A percentile compares a stretch with the other conserved stretches of the same genome.
These are phyloP conservation scores for Plantago lanceolata DNA, from an alignment of 305 asterid genomes.

Conservation along the genomic window DNA sequence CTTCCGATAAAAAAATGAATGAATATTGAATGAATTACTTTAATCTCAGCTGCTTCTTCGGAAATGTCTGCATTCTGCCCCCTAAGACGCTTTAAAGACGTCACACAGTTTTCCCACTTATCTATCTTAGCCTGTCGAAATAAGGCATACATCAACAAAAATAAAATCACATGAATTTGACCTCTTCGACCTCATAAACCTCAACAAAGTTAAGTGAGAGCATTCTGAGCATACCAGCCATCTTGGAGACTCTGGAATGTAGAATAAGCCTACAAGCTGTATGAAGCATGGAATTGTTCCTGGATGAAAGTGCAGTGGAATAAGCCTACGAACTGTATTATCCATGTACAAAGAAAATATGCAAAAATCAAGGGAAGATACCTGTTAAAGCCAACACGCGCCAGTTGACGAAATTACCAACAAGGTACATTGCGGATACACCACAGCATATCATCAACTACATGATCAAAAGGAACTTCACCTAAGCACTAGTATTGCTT, in stretches of 20 bases:
- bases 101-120: slow-evolving; percentile 40
- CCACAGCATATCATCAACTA: slow-evolving; percentile 62
- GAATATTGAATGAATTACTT: slow-evolving; percentile 32
- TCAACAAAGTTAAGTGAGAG: slow-evolving; percentile 5
- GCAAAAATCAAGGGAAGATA: slow-evolving; percentile 24
- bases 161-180: neutral
- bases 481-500: slow-evolving; percentile 15
- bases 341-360: neutral
- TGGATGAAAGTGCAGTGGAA: slow-evolving; percentile 27
- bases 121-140: slow-evolving; percentile 58
- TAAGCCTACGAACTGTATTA: too few species aligned
- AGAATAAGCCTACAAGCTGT: slow-evolving; percentile 51
- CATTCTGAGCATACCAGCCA: slow-evolving; percentile 80
- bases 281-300: slow-evolving; percentile 65
- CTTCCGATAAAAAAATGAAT: slow-evolving; percentile 11
- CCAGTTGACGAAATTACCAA: slow-evolving; percentile 51
- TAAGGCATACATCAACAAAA: neutral
- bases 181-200: slow-evolving; percentile 6
- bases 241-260: slow-evolving; percentile 89
- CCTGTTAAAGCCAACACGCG: slow-evolving; percentile 51
- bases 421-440: slow-evolving; percentile 41
- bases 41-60: slow-evolving; percentile 54
- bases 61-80: slow-evolving; percentile 46
- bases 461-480: slow-evolving; percentile 16
- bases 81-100: slow-evolving; percentile 49